phyloP scores from a whole-genome alignment of 2,329 filamentous ascomycete genomes.

The Shiraia bambusicola region DNA sequence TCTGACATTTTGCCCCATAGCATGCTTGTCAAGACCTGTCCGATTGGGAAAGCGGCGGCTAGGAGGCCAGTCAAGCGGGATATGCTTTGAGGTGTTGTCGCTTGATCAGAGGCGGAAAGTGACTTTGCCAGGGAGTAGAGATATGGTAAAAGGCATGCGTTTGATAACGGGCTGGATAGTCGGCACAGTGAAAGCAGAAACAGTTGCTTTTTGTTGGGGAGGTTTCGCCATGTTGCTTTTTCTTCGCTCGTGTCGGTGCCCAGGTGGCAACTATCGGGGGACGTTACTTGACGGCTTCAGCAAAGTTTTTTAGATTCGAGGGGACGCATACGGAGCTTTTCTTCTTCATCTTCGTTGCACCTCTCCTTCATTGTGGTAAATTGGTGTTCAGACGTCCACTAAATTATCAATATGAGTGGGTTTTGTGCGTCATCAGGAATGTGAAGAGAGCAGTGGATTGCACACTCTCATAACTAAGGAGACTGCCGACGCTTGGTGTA shows the following conservation, averaged over 20 bases:
- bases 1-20: conserved; percentile 73
- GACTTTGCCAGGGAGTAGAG: conserved; percentile 83
- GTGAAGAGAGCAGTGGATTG: not conserved
- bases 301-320: no score
- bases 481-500: no score
- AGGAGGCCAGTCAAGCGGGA: conserved; percentile 74
- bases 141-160: conserved; percentile 65
- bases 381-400: no score
- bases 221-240: conserved; percentile 65
- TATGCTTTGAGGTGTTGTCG: conserved; percentile 60
- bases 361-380: conserved; percentile 9
- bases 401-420: no score
- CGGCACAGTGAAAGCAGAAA: conserved; percentile 74
- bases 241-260: conserved; percentile 36
- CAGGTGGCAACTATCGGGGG: no score
- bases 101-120: conserved; percentile 52
- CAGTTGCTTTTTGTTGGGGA: conserved; percentile 75
- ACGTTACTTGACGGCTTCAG: not conserved
- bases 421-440: not conserved
- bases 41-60: conserved; percentile 74
- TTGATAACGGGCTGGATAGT: conserved; percentile 76
- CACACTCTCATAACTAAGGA: not conserved
- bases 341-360: conserved; percentile 11
- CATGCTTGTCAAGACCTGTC: conserved; percentile 78
- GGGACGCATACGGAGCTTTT: conserved; percentile 13